phyloP scores from a whole-genome alignment of 345 rosid species.

The Reutealis trisperma region DNA sequence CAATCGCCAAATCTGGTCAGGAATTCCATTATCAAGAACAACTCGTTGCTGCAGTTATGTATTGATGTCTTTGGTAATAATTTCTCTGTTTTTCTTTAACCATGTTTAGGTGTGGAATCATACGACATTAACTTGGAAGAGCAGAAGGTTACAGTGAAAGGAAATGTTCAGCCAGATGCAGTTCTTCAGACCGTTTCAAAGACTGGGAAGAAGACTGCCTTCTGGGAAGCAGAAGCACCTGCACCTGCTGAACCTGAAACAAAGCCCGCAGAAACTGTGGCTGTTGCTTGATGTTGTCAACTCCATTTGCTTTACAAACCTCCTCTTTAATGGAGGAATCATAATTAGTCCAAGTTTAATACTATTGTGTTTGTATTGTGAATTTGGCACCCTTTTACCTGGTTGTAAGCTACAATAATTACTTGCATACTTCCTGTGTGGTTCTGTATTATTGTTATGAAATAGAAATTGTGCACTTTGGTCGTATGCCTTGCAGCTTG shows the following conservation, averaged over 20 bases:
- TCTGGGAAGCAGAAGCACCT: slow-evolving; percentile 69
- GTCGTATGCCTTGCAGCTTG: too few relatives aligned
- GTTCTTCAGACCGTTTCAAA: slow-evolving; percentile 78
- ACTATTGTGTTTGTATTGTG: neutral
- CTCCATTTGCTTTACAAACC: neutral
- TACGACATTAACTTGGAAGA: slow-evolving; percentile 72
- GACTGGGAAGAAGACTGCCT: slow-evolving; percentile 76
- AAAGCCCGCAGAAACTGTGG: slow-evolving; percentile 25
- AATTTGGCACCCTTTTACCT: neutral
- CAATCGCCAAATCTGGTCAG: neutral
- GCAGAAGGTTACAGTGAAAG: slow-evolving; percentile 85
- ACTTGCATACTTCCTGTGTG: neutral
- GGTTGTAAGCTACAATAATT: slow-evolving; percentile 2
- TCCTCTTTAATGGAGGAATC: neutral
- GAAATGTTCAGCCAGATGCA: slow-evolving; percentile 78
- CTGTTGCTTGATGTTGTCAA: slow-evolving; percentile 29
- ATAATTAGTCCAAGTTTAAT: neutral
- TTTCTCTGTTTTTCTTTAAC: neutral
- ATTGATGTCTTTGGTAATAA: neutral
- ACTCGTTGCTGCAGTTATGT: neutral
- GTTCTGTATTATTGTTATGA: neutral
- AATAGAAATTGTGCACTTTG: neutral
- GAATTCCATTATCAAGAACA: too few relatives aligned
- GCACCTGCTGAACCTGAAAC: slow-evolving; percentile 34
- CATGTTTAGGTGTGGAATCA: slow-evolving; percentile 68